Evolutionary conservation across 495 filamentous ascomycete species (phyloP), one percentile per base, ranked within the genome.

Genomic region (Amphirosellinia nigrospora): DNA sequence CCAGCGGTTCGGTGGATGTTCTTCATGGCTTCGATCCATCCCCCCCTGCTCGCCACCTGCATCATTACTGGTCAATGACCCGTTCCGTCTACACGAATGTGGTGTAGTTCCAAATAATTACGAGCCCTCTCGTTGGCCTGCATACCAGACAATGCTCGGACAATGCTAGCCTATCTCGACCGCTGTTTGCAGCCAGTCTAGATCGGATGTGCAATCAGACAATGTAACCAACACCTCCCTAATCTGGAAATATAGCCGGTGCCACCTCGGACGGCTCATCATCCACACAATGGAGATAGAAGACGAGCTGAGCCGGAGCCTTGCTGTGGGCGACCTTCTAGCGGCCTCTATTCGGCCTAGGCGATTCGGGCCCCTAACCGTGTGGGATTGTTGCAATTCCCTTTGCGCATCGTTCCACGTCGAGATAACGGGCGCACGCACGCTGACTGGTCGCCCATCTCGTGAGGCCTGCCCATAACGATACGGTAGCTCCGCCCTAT

Each of bases 221-320:
- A 30, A 65, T 16, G 46, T n/a, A 10, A 53, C 28, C 46, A 39
- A 15, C 66, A 69, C 66, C 66, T 69, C 56, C 66, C 66, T 52
- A 26, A 39, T 69, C 26, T 6, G 66, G 66, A 50, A 69, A 19
- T 62, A 62, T 61, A 48, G 34, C 56, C 66, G 66, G 66, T 53
- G 66, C 66, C 66, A 69, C 66, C 45, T 69, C 66, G 66, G 58
- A 23, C 66, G 43, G 56, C 21, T 32, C 56, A 53, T 41, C 16
- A 28, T 69, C 66, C 55, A 61, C 62, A 38, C 52, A 48, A 19
- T 28, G 4, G 26, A 19, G 55, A 68, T 30, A 43, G 28, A 28
- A 34, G 34, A n/a, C 66, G 28, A 60, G 66, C 66, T 68, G 53
- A 68, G 52, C 36, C 65, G 65, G 65, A 32, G 48, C 65, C 65